These are phyloP conservation scores for Psilocybe subaeruginosa DNA, from an alignment of 768 basidiomycete species.

Conservation along the genomic window DNA sequence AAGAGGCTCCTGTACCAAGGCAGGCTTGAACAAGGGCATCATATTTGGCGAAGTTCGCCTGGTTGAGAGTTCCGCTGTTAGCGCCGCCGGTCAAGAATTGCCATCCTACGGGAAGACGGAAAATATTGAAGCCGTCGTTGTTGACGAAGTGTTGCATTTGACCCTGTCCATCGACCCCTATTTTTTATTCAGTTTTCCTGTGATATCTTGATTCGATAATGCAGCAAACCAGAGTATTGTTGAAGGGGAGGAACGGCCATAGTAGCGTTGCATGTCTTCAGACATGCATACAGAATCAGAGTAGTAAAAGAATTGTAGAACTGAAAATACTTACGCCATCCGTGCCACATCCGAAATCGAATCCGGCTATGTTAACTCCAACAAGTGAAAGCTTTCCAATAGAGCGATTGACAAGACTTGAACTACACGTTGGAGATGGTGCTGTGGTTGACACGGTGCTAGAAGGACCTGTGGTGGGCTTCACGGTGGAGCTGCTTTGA, in stretches of 20 bases:
- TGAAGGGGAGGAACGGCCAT: constrained; percentile 47
- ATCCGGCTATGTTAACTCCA: constrained; percentile 59
- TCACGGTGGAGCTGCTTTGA: constrained; percentile 12
- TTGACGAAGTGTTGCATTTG: constrained; percentile 66
- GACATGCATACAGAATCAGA: neutral
- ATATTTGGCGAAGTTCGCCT: constrained; percentile 49
- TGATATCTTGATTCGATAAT: neutral
- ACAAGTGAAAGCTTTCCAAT: constrained; percentile 35
- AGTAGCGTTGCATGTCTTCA: constrained; percentile 35
- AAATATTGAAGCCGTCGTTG: constrained; percentile 56
- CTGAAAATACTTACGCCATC: constrained; percentile 34
- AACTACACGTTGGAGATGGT: constrained; percentile 17
- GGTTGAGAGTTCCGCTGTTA: constrained; percentile 41
- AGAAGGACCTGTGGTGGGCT: constrained; percentile 5
- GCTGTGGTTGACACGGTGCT: neutral
- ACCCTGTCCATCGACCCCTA: constrained; percentile 47
- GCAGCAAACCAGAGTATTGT: constrained; percentile 40
- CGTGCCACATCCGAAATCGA: constrained; percentile 54
- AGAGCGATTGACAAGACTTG: neutral
- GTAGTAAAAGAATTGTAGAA: no score
- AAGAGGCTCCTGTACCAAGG: constrained; percentile 51
- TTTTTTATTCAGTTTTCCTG: neutral
- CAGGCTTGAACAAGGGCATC: constrained; percentile 54
- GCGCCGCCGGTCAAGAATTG: constrained; percentile 49
- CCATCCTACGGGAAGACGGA: constrained; percentile 66